Percentiles rank a stretch among this genome's conserved stretches.
These are phyloP conservation scores for Aspergillus sp. DNA, from an alignment of 2,329 filamentous ascomycete species.

Conservation along the genomic window DNA sequence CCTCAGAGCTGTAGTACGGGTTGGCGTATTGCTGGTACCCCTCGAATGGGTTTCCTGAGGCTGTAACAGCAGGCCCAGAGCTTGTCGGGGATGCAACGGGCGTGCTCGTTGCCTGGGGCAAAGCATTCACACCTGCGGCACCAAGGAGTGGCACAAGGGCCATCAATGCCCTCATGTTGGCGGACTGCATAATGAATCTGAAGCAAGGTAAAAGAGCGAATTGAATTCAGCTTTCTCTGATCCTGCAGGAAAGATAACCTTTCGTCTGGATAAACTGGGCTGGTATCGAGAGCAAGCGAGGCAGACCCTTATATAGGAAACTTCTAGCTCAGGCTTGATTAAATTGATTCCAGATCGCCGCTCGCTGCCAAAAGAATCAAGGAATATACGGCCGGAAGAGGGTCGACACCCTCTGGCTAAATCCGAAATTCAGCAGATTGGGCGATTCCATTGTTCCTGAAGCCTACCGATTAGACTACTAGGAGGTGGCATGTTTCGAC, in stretches of 20 bases:
- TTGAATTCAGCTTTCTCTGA: neutral
- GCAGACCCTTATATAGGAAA: neutral
- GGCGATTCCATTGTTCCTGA: no score
- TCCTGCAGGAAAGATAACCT: neutral
- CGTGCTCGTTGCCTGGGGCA: slow-evolving; percentile 20
- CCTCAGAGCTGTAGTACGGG: slow-evolving; percentile 55
- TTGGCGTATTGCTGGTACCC: slow-evolving; percentile 54
- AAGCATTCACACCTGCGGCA: slow-evolving; percentile 16
- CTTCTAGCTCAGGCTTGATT: neutral
- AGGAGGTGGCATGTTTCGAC: no score
- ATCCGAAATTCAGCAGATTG: no score
- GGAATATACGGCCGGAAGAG: slow-evolving; percentile 1
- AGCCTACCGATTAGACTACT: no score
- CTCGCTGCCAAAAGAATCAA: slow-evolving; percentile 15
- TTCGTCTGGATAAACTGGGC: neutral
- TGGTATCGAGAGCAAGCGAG: neutral
- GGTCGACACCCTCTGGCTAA: neutral
- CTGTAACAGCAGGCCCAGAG: slow-evolving; percentile 17
- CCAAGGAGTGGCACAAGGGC: slow-evolving; percentile 19
- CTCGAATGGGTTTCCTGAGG: slow-evolving; percentile 53
- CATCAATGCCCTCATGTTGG: slow-evolving; percentile 22
- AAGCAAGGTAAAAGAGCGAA: no score
- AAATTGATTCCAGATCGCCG: neutral
- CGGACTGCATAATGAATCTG: slow-evolving; percentile 6
- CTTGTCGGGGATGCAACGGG: slow-evolving; percentile 18